Conservation (phyloP, 176 grass and related monocot species). For the Oryza glumipatula region DNA sequence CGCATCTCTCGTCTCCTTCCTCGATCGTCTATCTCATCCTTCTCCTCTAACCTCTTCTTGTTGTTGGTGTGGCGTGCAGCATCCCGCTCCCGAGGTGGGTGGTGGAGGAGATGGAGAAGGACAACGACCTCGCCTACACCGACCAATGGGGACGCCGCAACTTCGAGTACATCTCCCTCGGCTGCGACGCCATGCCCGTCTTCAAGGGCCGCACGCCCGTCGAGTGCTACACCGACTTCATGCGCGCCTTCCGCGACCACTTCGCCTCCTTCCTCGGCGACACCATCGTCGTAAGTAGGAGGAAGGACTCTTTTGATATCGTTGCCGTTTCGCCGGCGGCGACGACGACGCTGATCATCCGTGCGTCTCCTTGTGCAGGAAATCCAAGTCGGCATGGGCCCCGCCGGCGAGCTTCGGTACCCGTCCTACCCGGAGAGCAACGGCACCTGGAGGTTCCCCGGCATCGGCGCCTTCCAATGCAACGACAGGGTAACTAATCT, state of each 20-base stretch:
- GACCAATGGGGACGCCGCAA: constrained; percentile 85
- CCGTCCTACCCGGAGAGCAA: constrained; percentile 78
- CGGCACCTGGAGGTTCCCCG: constrained; percentile 73
- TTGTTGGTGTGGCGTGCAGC: constrained; percentile 29
- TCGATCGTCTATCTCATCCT: neutral
- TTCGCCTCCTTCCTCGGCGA: constrained; percentile 64
- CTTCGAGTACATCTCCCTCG: constrained; percentile 79
- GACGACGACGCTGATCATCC: neutral
- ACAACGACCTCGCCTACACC: constrained; percentile 72
- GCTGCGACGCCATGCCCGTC: constrained; percentile 73
- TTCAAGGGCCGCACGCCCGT: constrained; percentile 77
- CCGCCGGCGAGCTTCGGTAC: constrained; percentile 83
- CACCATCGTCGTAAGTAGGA: constrained; percentile 61
- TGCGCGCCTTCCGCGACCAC: constrained; percentile 79
- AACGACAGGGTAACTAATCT: constrained; percentile 57
- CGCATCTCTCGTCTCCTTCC: neutral
- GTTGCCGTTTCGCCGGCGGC: neutral
- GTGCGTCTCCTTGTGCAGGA: constrained; percentile 39
- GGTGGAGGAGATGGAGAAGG: constrained; percentile 69
- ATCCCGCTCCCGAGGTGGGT: constrained; percentile 78
- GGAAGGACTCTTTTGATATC: neutral
- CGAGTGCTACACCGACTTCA: constrained; percentile 93
- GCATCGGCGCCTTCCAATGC: constrained; percentile 86
- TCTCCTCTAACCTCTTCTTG: neutral
- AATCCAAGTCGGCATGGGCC: constrained; percentile 88